A percentile compares a stretch with the other conserved stretches of the same genome.
Conservation (phyloP, 768 basidiomycete genomes). For the Leccinum subgranulosum region DNA sequence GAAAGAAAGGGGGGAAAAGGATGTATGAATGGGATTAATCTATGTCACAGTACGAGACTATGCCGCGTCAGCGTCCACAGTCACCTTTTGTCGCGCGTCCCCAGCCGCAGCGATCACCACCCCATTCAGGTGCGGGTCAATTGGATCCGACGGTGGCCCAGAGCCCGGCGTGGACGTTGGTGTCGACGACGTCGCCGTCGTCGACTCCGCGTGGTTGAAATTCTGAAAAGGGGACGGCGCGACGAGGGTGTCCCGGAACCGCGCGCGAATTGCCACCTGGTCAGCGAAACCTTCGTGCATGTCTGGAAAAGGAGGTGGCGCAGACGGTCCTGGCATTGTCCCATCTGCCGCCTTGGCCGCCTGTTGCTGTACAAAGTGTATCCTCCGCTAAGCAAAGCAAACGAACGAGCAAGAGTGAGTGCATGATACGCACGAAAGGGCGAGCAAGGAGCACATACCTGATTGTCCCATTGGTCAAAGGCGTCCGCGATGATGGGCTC, state of each 20-base stretch:
- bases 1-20: neutral
- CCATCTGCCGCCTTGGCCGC: constrained; percentile 31
- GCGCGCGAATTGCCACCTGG: constrained; percentile 56
- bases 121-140: constrained; percentile 30
- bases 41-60: constrained; percentile 3
- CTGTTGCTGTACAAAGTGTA: constrained; percentile 42
- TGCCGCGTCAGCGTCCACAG: constrained; percentile 25
- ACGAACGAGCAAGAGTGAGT: neutral
- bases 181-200: constrained; percentile 32
- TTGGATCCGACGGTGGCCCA: constrained; percentile 31
- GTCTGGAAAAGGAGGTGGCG: constrained; percentile 27
- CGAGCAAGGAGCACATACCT: constrained; percentile 39
- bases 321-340: constrained; percentile 27
- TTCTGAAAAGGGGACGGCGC: constrained; percentile 59
- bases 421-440: neutral
- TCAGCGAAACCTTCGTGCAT: constrained; percentile 30
- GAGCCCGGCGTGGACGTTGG: constrained; percentile 35
- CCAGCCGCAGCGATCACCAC: constrained; percentile 21
- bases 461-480: constrained; percentile 85
- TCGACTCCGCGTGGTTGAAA: constrained; percentile 27
- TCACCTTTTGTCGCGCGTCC: constrained; percentile 26
- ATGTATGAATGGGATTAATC: neutral
- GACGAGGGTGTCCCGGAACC: constrained; percentile 59
- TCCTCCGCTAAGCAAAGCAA: constrained; percentile 36
- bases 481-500: constrained; percentile 81